Percentiles rank a stretch among this genome's conserved stretches.
These are phyloP conservation scores for Pholiota adiposa DNA, from an alignment of 1,284 basidiomycete species.

Conservation along the genomic window DNA sequence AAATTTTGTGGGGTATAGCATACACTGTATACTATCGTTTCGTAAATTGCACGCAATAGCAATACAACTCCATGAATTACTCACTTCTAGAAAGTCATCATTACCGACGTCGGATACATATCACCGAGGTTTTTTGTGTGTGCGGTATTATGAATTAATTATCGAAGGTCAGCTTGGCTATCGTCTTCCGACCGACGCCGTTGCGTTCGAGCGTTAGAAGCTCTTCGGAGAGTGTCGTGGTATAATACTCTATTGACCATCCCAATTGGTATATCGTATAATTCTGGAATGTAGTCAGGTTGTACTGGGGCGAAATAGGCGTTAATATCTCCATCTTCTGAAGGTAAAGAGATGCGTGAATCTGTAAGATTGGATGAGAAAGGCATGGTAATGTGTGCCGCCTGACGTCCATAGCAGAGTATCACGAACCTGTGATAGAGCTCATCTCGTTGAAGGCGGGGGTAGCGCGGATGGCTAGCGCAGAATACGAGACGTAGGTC, in stretches of 20 bases:
- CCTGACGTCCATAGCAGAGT: conserved; percentile 6
- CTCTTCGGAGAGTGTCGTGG: conserved; percentile 17
- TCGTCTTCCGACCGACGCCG: neutral
- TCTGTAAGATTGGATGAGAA: conserved; percentile 43
- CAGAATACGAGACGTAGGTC: conserved; percentile 80
- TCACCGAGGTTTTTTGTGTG: no score
- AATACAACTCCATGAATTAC: no score
- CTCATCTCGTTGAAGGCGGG: conserved; percentile 70
- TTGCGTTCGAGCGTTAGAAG: neutral
- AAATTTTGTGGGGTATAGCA: no score
- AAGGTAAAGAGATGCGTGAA: conserved; percentile 48
- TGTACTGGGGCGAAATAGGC: conserved; percentile 54
- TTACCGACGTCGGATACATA: no score
- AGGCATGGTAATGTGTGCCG: neutral
- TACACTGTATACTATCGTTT: no score
- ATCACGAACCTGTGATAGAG: conserved; percentile 65
- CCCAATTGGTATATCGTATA: conserved; percentile 84
- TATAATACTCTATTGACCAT: conserved; percentile 78
- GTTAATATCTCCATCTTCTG: conserved; percentile 33
- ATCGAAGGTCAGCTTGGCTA: no score
- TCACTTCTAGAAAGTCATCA: no score
- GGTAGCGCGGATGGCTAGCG: conserved; percentile 72
- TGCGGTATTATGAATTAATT: no score
- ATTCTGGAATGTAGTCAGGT: conserved; percentile 56
- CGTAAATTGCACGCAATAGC: no score